These are phyloP conservation scores for Plantago coronopus DNA, from an alignment of 305 asterid genomes.

Conservation along the genomic window DNA sequence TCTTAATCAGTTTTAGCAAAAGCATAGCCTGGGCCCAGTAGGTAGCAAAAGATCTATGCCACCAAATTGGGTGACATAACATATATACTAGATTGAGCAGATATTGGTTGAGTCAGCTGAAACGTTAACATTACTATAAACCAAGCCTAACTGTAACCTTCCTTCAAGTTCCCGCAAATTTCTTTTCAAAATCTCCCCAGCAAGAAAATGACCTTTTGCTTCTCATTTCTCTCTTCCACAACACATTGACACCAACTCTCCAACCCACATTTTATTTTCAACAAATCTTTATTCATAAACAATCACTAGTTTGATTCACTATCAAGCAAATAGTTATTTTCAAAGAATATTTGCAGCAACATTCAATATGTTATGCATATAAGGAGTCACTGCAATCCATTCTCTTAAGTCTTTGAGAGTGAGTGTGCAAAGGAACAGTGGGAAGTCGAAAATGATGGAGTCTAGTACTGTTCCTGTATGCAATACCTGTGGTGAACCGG, in stretches of 20 bases:
- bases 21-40: no score
- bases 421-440: conserved; percentile 10
- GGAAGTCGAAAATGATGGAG: conserved; percentile 63
- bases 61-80: no score
- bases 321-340: conserved; percentile 23
- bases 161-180: conserved; percentile 79
- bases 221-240: conserved; percentile 34
- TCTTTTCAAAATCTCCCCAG: conserved; percentile 33
- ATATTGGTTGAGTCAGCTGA: conserved; percentile 15
- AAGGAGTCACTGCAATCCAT: conserved; percentile 22
- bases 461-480: conserved; percentile 71
- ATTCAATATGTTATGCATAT: conserved; percentile 12
- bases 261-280: conserved; percentile 39
- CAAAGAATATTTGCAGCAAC: conserved; percentile 5
- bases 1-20: no score
- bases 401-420: conserved; percentile 5
- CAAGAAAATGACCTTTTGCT: conserved; percentile 50
- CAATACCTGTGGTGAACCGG: conserved; percentile 69
- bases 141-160: conserved; percentile 56
- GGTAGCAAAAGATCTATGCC: no score
- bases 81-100: not conserved
- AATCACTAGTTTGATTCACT: conserved; percentile 7
- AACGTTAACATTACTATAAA: conserved; percentile 45
- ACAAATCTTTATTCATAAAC: conserved; percentile 26
- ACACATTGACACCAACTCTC: conserved; percentile 38